These are phyloP conservation scores for Crucibulum laeve DNA, from an alignment of 768 basidiomycete genomes.

Conservation along the genomic window DNA sequence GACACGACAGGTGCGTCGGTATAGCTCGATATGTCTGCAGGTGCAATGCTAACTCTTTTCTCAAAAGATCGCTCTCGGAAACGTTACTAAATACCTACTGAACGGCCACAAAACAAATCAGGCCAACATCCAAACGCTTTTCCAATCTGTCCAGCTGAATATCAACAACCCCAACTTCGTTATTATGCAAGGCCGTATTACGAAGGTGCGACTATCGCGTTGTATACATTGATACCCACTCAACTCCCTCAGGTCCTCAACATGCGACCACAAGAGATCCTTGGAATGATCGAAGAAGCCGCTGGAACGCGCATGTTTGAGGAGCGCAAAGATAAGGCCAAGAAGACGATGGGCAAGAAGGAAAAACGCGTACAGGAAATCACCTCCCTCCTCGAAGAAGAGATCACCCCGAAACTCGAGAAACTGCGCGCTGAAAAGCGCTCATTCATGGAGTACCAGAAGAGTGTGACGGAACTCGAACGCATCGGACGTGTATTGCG, in stretches of 20 bases:
- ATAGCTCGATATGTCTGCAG: neutral
- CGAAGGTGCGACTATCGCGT: slow-evolving; percentile 57
- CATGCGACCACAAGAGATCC: slow-evolving; percentile 96
- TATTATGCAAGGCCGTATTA: slow-evolving; percentile 99
- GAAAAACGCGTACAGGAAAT: slow-evolving; percentile 94
- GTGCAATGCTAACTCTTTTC: slow-evolving; percentile 2
- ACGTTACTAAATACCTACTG: slow-evolving; percentile 89
- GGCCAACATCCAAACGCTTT: slow-evolving; percentile 80
- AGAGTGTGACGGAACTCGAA: slow-evolving; percentile 84
- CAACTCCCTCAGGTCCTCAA: slow-evolving; percentile 65
- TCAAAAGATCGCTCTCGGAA: slow-evolving; percentile 85
- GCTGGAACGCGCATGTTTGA: slow-evolving; percentile 99
- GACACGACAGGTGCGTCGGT: slow-evolving; percentile 83
- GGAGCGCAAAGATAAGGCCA: slow-evolving; percentile 94
- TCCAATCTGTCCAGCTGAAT: slow-evolving; percentile 96
- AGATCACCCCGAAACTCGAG: slow-evolving; percentile 92
- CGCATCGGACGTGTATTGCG: slow-evolving; percentile 74
- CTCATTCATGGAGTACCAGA: slow-evolving; percentile 86
- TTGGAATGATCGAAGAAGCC: slow-evolving; percentile 98
- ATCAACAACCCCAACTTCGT: slow-evolving; percentile 99
- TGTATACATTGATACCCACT: neutral
- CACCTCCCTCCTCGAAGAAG: slow-evolving; percentile 72
- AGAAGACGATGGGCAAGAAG: slow-evolving; percentile 95
- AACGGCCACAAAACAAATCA: slow-evolving; percentile 94
- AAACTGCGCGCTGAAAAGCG: slow-evolving; percentile 88